These are phyloP conservation scores for Penicillium simplicissimum DNA, from an alignment of 495 filamentous ascomycete species.

Conservation along the genomic window DNA sequence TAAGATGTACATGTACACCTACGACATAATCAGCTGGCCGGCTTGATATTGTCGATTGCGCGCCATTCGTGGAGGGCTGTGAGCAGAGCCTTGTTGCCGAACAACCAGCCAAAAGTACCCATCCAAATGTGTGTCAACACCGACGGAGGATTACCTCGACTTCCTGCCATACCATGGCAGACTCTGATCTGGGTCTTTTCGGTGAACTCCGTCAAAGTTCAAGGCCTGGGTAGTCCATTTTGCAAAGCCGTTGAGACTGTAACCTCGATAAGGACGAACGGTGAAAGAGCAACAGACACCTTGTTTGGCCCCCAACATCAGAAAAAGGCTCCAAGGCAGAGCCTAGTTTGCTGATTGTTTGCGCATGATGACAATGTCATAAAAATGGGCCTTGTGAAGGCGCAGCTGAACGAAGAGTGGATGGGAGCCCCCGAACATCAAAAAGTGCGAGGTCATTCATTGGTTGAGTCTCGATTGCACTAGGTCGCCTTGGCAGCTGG, in stretches of 20 bases:
- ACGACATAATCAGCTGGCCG: background rate
- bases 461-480: constrained; percentile 7
- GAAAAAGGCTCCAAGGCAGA: background rate
- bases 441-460: background rate
- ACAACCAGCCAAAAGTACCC: background rate
- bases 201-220: background rate
- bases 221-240: background rate
- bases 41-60: background rate
- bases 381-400: background rate
- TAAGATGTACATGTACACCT: background rate
- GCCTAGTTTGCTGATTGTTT: background rate
- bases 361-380: background rate
- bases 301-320: background rate
- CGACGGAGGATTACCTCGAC: background rate
- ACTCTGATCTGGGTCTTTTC: background rate
- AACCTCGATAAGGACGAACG: background rate
- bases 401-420: background rate
- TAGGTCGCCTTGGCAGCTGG: constrained; percentile 8
- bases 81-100: background rate
- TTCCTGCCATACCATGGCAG: background rate
- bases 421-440: constrained; percentile 1
- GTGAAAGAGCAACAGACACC: background rate
- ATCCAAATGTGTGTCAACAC: background rate
- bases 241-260: background rate
- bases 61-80: background rate